Evolutionary conservation across 2,329 filamentous ascomycete species (phyloP).

Genomic region (Fusarium sp.): DNA sequence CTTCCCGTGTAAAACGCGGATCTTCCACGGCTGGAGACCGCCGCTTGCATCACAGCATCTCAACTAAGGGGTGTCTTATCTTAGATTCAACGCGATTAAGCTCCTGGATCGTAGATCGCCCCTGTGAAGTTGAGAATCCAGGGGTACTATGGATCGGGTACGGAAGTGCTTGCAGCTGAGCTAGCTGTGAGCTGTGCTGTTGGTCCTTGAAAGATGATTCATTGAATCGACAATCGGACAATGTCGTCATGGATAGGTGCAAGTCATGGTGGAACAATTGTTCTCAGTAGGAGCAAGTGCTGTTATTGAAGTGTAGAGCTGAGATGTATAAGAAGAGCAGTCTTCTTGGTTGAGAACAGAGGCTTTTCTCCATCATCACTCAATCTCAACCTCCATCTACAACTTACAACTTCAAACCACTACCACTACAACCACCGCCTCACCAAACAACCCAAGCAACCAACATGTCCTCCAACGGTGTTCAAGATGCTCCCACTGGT

Average conservation of each 20-base stretch:
- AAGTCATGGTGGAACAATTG: slow-evolving; percentile 29
- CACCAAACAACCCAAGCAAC: not conserved
- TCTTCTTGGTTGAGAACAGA: not conserved
- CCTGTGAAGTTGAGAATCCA: slow-evolving; percentile 4
- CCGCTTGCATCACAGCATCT: slow-evolving; percentile 27
- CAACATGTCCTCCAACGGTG: slow-evolving; percentile 37
- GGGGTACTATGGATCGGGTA: slow-evolving; percentile 19
- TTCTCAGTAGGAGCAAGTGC: not conserved
- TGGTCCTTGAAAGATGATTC: slow-evolving; percentile 40
- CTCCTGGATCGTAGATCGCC: slow-evolving; percentile 25
- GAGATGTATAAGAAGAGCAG: slow-evolving; percentile 25
- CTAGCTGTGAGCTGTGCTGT: slow-evolving; percentile 7
- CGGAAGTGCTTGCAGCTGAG: slow-evolving; percentile 26
- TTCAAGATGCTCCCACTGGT: slow-evolving; percentile 26
- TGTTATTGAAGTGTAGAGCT: not conserved
- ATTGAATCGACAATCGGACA: slow-evolving; percentile 25
- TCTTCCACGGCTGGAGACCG: slow-evolving; percentile 6
- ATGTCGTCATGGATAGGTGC: slow-evolving; percentile 46
- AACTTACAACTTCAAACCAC: not conserved
- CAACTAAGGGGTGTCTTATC: slow-evolving; percentile 29
- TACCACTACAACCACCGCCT: not conserved
- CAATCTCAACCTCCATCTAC: not conserved
- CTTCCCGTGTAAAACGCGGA: not conserved
- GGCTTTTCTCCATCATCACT: not conserved
- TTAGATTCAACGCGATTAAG: slow-evolving; percentile 13